Percentiles rank a stretch among this genome's conserved stretches.
Evolutionary conservation across 306 rosid species (phyloP).

Genomic region (Lagenaria siceraria): DNA sequence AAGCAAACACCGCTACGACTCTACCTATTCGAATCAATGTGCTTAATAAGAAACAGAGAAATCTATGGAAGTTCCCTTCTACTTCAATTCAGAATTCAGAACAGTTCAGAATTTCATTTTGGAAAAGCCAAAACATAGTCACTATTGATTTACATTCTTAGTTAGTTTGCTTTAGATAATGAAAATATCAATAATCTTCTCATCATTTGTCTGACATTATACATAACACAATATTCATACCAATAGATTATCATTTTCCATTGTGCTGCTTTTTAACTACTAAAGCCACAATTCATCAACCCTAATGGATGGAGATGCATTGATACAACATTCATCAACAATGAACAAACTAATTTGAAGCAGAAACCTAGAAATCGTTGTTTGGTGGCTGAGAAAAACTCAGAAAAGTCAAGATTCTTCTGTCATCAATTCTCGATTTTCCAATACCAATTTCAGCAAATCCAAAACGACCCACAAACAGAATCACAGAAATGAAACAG

Average conservation of each 20-base stretch:
- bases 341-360: background rate
- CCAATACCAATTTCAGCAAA: slow-evolving; percentile 12
- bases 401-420: background rate
- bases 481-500: background rate
- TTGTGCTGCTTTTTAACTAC: background rate
- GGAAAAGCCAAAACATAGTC: background rate
- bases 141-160: background rate
- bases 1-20: background rate
- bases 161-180: background rate
- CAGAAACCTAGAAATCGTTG: background rate
- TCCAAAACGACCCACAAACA: slow-evolving; percentile 2
- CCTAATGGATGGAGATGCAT: background rate
- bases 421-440: background rate
- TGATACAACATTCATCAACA: background rate
- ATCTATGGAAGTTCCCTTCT: background rate
- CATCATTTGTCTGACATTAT: background rate
- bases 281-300: background rate
- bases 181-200: background rate
- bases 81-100: background rate
- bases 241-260: background rate
- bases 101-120: background rate
- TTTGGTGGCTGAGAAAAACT: background rate
- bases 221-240: background rate
- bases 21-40: background rate
- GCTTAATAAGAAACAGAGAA: background rate